Conservation (phyloP, 495 filamentous ascomycete genomes). For the Staphylotrichum longicolle region DNA sequence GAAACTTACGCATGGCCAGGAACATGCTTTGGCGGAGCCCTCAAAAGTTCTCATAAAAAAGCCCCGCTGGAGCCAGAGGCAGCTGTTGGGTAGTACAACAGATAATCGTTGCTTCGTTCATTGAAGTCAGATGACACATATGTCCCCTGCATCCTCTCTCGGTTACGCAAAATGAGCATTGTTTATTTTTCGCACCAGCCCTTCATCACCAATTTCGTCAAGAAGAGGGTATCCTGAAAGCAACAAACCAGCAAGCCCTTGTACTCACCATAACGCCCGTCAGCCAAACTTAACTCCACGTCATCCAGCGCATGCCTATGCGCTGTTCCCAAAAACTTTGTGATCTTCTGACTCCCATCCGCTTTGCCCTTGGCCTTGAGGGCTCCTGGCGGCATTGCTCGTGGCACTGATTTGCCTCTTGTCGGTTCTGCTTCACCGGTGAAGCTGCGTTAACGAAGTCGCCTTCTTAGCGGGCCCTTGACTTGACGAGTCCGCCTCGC, state of each 20-base stretch:
- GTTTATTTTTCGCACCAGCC: too few relatives aligned
- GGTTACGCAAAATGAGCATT: too few relatives aligned
- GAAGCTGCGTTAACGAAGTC: constrained; percentile 31
- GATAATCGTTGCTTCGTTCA: too few relatives aligned
- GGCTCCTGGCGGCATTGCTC: constrained; percentile 45
- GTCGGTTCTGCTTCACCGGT: constrained; percentile 21
- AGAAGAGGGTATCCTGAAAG: background rate
- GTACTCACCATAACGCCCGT: background rate
- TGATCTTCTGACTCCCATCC: constrained; percentile 74
- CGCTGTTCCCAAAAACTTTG: constrained; percentile 70
- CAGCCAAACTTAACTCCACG: background rate
- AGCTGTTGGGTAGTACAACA: too few relatives aligned
- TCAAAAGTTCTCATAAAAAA: too few relatives aligned
- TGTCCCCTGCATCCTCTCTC: too few relatives aligned
- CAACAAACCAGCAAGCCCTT: background rate
- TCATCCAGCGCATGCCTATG: constrained; percentile 15
- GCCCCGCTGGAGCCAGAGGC: too few relatives aligned
- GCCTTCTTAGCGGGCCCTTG: constrained; percentile 47
- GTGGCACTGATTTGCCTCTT: constrained; percentile 44
- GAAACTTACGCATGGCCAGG: too few relatives aligned
- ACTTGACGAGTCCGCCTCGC: constrained; percentile 48
- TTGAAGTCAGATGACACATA: too few relatives aligned
- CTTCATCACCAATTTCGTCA: too few relatives aligned
- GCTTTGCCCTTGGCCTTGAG: constrained; percentile 46
- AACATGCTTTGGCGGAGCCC: too few relatives aligned